A percentile compares a stretch with the other conserved stretches of the same genome.
Evolutionary conservation across 208 protist species (phyloP).

Genomic region (Histomonas meleagridis): DNA sequence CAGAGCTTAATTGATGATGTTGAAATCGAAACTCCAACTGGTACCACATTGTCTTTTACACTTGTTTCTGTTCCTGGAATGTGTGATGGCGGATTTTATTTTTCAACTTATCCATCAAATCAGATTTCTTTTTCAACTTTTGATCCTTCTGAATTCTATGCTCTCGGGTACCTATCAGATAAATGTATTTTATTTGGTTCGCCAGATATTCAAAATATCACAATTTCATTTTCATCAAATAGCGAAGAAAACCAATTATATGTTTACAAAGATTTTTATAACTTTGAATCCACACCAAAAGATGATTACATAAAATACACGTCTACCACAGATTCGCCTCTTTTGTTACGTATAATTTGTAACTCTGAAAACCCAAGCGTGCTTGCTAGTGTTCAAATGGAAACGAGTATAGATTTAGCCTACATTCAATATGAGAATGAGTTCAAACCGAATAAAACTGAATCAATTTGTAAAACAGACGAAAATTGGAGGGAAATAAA

Average conservation of each 20-base stretch:
- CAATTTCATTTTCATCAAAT: background rate
- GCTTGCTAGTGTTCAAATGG: too few species aligned
- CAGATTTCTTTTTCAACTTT: background rate
- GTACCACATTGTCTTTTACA: background rate
- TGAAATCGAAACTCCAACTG: background rate
- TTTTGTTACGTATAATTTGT: too few species aligned
- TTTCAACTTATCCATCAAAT: background rate
- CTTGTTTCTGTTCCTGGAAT: background rate
- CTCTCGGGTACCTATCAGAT: background rate
- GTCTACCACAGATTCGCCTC: too few species aligned
- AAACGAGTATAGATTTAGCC: too few species aligned
- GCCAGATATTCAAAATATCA: background rate
- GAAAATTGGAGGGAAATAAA: too few species aligned
- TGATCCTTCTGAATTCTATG: background rate
- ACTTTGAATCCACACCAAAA: background rate
- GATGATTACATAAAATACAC: too few species aligned
- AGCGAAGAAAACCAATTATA: background rate
- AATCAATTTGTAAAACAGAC: too few species aligned
- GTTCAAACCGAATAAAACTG: too few species aligned
- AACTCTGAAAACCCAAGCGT: too few species aligned
- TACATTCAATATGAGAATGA: too few species aligned
- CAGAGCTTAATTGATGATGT: too few species aligned
- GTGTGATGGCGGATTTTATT: background rate
- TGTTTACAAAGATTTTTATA: background rate
- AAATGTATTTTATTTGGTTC: background rate